Evolutionary conservation across 768 basidiomycete species (phyloP), one percentile per base, ranked within the genome.

Genomic region (Termitomyces sp.): DNA sequence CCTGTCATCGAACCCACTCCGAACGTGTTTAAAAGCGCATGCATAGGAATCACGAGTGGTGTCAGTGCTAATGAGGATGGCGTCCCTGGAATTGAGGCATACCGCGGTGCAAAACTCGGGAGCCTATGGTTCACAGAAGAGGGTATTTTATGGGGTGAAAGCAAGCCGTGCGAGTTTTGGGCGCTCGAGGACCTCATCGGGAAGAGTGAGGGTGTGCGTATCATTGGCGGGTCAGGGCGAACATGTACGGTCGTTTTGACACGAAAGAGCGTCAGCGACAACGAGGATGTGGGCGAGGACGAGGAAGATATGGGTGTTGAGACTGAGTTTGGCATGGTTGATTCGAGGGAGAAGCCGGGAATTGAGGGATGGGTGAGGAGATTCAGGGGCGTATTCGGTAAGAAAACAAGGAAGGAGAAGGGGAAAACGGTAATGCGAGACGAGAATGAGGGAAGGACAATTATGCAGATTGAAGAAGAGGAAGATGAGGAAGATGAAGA

Each of bases 161-260:
- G 79, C 64, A 87, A 86, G 60, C 87, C 87, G 2, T 89, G 86
- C 64, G 86, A 89, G 61, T 91, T 88, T 63, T 91, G 89, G 84
- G 70, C 83, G 3, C 69, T 86, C 23, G 73, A 76, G 45, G 81
- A 85, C 60, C 68, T 91, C n/a, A 66, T 79, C 17, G 69, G 73
- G 51, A 77, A 73, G 56, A 67, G 64, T 26, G 81, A 81, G 19
- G 84, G 76, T 15, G 71, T 83, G 66, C 61, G 81, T 48, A 67
- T 87, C 23, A 71, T 85, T 46, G 83, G 81, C 23, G 85, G 83
- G 14, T 82, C 80, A 7, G 90, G 88, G 4, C 73, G 86, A 43
- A 87, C 82, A 35, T 89, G 85, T 62, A 80, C 84, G 1, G 78
- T 91, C 35, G 73, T 83, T 46, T 61, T 89, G 59, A 73, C 72